Evolutionary conservation across 73 alveolate genomes (phyloP), one percentile per base, ranked within the genome.

Genomic region (Tetrahymena thermophila): DNA sequence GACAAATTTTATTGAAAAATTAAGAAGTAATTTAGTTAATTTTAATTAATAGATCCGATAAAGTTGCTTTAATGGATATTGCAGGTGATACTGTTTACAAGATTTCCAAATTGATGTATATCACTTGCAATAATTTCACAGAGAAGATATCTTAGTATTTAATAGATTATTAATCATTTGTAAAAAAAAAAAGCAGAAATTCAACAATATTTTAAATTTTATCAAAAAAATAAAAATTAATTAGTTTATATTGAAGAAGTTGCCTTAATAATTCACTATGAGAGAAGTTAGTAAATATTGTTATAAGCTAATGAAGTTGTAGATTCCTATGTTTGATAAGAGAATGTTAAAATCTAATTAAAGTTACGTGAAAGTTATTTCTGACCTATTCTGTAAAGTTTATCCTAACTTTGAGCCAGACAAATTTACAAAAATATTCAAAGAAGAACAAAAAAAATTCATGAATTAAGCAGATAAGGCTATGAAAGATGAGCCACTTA

Each of bases 81-180:
- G 83, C 94, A 50, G 95, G 84, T n/a, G 56, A 89, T 14, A 85
- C 95, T 31, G 95, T 95, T 17, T 71, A 58, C n/a, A 95, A 95
- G 40, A 43, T 95, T 16, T 94, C 93, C 0, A 95, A 95, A 55
- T 35, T 95, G 84, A 37, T 95, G 56, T 95, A 85, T 56, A 95
- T 95, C 17, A 95, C 97, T 11, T 95, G 97, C 85, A 95, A 95
- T 43, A 95, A 95, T 34, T 95, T 95, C 43, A 83, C 97, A n/a
- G 97, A 95, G 55, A 95, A 95, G 44, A 95, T 95, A 5, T 85
- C 71, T 34, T 85, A 42, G 44, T 95, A 85, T 55, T 56, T 95
- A 28, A 95, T 95, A 0, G 97, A 95, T 57, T 95, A 95, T 56
- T 55, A 95, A 89, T 95, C 93, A 95, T 95, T 85, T 85, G 96